Conservation (phyloP, 2,329 filamentous ascomycete species). For the Aspergillus ustus region DNA sequence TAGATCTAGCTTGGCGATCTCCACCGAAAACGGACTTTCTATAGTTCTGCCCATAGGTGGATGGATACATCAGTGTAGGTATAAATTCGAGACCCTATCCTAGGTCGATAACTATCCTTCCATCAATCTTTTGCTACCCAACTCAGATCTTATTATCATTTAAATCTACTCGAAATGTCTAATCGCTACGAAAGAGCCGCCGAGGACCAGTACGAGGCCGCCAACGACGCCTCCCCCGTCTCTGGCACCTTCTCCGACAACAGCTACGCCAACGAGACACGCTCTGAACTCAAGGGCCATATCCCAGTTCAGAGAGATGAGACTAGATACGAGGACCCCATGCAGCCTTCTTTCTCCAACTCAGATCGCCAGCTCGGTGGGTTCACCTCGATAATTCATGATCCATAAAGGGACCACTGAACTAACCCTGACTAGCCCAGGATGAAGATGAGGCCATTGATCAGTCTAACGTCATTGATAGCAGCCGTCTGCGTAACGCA, state of each 20-base stretch:
- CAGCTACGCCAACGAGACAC: slow-evolving; percentile 31
- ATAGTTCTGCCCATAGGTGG: too few species aligned
- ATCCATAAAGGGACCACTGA: too few species aligned
- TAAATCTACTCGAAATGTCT: slow-evolving; percentile 22
- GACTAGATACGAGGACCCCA: slow-evolving; percentile 29
- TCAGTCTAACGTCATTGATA: too few species aligned
- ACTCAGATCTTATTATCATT: not conserved
- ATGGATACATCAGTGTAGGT: too few species aligned
- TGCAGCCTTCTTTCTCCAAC: slow-evolving; percentile 35
- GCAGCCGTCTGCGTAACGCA: too few species aligned
- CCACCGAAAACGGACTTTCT: too few species aligned
- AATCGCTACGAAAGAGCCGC: slow-evolving; percentile 30
- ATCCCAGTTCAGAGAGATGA: slow-evolving; percentile 33
- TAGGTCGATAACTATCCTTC: not conserved
- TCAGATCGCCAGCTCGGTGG: slow-evolving; percentile 35
- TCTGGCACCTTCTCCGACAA: slow-evolving; percentile 25
- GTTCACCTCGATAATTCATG: not conserved
- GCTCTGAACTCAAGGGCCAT: slow-evolving; percentile 16
- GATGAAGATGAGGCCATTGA: too few species aligned
- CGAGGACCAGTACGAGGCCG: slow-evolving; percentile 33
- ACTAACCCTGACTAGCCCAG: too few species aligned
- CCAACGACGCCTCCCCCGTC: slow-evolving; percentile 35
- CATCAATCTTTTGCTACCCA: not conserved
- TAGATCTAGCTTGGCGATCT: not conserved
- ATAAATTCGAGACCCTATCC: not conserved